A percentile compares a stretch with the other conserved stretches of the same genome.
Evolutionary conservation across 2,329 filamentous ascomycete genomes (phyloP).

Genomic region (Botryosphaeria dothidea): DNA sequence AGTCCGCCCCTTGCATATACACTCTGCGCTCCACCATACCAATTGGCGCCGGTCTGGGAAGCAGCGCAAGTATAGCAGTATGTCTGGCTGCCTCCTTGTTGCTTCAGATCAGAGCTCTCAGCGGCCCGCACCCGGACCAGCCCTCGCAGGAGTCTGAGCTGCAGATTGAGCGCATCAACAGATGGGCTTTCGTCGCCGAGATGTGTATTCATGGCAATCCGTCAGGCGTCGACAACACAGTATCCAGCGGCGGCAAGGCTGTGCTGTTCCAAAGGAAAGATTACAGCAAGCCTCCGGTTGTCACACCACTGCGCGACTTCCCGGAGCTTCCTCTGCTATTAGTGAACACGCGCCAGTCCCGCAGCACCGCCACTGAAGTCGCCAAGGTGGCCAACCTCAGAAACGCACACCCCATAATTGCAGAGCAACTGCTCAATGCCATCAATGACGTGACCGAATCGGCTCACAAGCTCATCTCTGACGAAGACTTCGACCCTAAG

Average conservation of each 20-base stretch:
- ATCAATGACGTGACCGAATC: constrained; percentile 73
- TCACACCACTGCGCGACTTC: constrained; percentile 79
- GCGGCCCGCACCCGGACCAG: constrained; percentile 90
- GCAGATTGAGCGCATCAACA: constrained; percentile 93
- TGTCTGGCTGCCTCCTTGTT: constrained; percentile 83
- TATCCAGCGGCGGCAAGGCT: constrained; percentile 89
- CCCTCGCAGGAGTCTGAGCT: constrained; percentile 81
- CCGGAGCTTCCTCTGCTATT: constrained; percentile 88
- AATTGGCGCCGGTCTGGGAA: constrained; percentile 86
- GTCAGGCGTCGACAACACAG: constrained; percentile 95
- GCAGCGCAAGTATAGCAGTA: constrained; percentile 91
- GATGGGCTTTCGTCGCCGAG: constrained; percentile 96
- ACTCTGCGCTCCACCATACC: constrained; percentile 92
- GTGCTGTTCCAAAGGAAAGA: constrained; percentile 85
- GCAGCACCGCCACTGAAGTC: constrained; percentile 83
- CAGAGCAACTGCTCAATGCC: constrained; percentile 77
- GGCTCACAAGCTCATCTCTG: constrained; percentile 56
- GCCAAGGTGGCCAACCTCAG: constrained; percentile 78
- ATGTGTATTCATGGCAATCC: constrained; percentile 98
- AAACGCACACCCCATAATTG: constrained; percentile 71
- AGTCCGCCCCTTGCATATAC: constrained; percentile 81
- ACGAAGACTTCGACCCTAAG: constrained; percentile 67
- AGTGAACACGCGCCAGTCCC: constrained; percentile 84
- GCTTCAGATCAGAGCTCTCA: constrained; percentile 82
- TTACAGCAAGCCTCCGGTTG: constrained; percentile 73